Conservation (phyloP, 2,329 filamentous ascomycete species). For the Atkinsonella hypoxylon region DNA sequence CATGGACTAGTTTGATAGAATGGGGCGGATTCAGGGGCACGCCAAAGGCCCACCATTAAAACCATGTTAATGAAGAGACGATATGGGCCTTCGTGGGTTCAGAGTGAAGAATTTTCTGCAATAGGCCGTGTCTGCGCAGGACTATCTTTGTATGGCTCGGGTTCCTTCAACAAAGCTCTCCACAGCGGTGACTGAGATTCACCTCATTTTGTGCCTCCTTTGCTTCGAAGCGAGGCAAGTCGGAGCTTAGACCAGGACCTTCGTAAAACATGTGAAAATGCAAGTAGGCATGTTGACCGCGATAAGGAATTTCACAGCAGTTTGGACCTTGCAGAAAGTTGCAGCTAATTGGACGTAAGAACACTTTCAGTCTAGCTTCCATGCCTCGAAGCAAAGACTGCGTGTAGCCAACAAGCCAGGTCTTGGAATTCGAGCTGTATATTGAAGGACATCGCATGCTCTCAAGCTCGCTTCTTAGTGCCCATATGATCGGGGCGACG, state of each 20-base stretch:
- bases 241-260: neutral
- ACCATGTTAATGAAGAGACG: neutral
- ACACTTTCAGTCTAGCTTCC: neutral
- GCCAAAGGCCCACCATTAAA: neutral
- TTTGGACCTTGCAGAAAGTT: neutral
- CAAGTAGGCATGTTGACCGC: neutral
- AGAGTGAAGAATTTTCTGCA: neutral
- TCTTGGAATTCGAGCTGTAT: neutral
- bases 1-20: neutral
- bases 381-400: neutral
- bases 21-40: neutral
- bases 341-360: neutral
- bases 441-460: neutral
- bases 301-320: neutral
- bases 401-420: neutral
- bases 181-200: slow-evolving; percentile 1
- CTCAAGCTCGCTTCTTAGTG: neutral
- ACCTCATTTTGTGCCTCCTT: neutral
- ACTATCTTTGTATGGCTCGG: neutral
- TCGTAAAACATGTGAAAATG: neutral
- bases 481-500: neutral
- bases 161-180: neutral
- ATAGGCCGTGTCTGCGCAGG: slow-evolving; percentile 1
- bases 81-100: neutral
- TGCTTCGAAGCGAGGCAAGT: neutral